phyloP scores from a whole-genome alignment of 306 rosid genomes.

The Casuarina cunninghamiana region DNA sequence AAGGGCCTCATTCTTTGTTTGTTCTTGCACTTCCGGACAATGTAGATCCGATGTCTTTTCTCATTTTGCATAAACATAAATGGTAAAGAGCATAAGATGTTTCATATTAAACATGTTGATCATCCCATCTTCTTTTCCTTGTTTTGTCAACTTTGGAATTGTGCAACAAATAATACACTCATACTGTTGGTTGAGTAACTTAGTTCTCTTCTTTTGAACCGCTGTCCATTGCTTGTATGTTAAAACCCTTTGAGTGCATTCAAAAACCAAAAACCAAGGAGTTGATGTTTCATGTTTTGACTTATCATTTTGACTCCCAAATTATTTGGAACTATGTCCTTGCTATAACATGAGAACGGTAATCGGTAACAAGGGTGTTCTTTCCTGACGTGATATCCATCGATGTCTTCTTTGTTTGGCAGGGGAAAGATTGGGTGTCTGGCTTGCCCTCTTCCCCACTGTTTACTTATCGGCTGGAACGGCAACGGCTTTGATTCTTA shows the following conservation, averaged over 20 bases:
- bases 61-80: neutral
- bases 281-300: neutral
- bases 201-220: neutral
- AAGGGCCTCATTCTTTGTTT: neutral
- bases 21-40: neutral
- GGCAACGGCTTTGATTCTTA: conserved; percentile 93
- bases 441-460: conserved; percentile 98
- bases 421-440: conserved; percentile 96
- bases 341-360: neutral
- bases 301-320: neutral
- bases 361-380: neutral
- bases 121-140: neutral
- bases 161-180: neutral
- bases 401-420: conserved; percentile 24
- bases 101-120: neutral
- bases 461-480: conserved; percentile 98
- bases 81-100: neutral
- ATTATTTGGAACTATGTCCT: neutral
- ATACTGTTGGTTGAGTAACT: neutral
- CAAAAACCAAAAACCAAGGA: neutral
- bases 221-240: neutral
- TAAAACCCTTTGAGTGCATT: neutral
- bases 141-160: neutral
- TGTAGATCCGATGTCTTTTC: neutral
- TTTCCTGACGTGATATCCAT: neutral